Evolutionary conservation across 441 rosid genomes (phyloP).

Genomic region (Biscutella auriculata): DNA sequence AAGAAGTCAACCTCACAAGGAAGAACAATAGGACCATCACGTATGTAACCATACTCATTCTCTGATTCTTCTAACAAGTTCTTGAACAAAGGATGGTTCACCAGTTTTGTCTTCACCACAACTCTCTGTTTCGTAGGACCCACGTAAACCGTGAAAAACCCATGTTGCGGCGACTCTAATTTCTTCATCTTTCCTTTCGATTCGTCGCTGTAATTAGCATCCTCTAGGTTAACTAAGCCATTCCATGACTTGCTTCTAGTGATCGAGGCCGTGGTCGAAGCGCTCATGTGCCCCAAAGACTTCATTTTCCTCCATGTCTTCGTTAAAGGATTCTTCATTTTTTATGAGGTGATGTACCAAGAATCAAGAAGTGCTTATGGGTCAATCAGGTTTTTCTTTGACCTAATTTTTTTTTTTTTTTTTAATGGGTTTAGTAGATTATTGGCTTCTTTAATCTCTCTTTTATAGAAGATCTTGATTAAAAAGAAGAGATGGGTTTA

Average conservation of each 20-base stretch:
- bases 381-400: not conserved
- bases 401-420: not conserved
- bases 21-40: conserved; percentile 44
- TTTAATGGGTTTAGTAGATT: not conserved
- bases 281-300: conserved; percentile 13
- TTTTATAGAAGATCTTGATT: conserved; percentile 1
- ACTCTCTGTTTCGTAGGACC: conserved; percentile 37
- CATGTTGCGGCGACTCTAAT: conserved; percentile 29
- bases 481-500: not conserved
- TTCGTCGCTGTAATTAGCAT: not conserved
- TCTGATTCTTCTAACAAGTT: conserved; percentile 47
- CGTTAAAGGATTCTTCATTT: conserved; percentile 28
- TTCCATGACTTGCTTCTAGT: conserved; percentile 33
- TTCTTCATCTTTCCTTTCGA: not conserved
- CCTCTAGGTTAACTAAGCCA: not conserved
- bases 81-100: conserved; percentile 49
- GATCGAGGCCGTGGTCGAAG: not conserved
- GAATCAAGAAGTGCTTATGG: not conserved
- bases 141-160: conserved; percentile 50
- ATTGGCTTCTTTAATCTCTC: not conserved
- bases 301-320: conserved; percentile 37
- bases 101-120: conserved; percentile 27
- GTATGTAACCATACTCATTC: conserved; percentile 31
- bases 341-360: not conserved
- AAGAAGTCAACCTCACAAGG: conserved; percentile 51